Conservation (phyloP, 331 rosid species). For the Erythrophleum ivorense region DNA sequence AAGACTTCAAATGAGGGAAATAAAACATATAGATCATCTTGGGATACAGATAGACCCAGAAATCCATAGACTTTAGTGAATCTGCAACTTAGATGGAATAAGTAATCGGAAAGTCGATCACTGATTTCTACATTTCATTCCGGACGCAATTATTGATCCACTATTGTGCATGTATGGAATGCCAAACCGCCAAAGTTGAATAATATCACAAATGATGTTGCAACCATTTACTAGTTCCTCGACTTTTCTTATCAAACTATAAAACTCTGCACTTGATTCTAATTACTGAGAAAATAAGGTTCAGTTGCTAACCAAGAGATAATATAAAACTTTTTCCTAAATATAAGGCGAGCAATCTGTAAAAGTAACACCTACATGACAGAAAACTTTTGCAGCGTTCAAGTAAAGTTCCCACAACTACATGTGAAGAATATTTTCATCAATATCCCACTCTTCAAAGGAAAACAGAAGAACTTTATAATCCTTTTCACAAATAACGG, state of each 20-base stretch:
- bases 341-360: constrained; percentile 20
- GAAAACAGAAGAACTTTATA: constrained; percentile 22
- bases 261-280: constrained; percentile 13
- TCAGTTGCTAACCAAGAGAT: constrained; percentile 19
- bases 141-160: neutral
- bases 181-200: constrained; percentile 33
- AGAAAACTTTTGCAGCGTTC: constrained; percentile 27
- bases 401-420: constrained; percentile 36
- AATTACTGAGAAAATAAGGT: constrained; percentile 11
- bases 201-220: constrained; percentile 36
- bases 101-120: neutral
- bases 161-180: neutral
- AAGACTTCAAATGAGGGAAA: neutral
- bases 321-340: constrained; percentile 14
- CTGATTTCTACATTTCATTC: constrained; percentile 12
- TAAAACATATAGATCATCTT: constrained; percentile 21
- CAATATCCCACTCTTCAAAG: constrained; percentile 23
- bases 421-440: constrained; percentile 7
- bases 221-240: constrained; percentile 38
- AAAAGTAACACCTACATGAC: constrained; percentile 37
- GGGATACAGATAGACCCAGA: neutral
- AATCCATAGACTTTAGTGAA: constrained; percentile 1
- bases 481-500: constrained; percentile 23
- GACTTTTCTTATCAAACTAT: constrained; percentile 18
- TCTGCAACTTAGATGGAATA: constrained; percentile 20